Evolutionary conservation across 2,329 filamentous ascomycete genomes (phyloP), one percentile per base, ranked within the genome.

Genomic region (Atkinsonella hypoxylon): DNA sequence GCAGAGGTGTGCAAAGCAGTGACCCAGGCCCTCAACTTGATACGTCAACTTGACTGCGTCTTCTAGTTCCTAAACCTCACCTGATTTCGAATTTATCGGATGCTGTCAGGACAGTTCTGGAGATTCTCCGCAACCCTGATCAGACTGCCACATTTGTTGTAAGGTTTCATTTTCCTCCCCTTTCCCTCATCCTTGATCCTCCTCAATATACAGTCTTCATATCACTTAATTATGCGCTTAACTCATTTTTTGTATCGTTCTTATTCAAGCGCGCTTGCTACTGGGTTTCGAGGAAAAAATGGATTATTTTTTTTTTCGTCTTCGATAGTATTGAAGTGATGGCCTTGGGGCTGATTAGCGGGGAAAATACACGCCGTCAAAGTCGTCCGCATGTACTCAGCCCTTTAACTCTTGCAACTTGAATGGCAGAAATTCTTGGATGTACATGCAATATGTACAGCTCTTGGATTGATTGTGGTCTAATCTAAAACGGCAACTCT

Each of bases 191-290:
- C 26, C 18, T 38, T 30, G 30, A 26, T 26, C 32, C 45, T 17
- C 36, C 22, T 41, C 13, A 22, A 41, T 22, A 38, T 30, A 39
- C 26, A 45, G 54, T 63, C 60, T 57, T 61, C 59, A 63, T 61
- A 64, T 58, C 62, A 54, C 59, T 52, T 53, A 54, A 54, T 57
- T 59, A 52, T 57, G 54, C 51, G 56, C 43, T 55, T 56, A 58
- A 45, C 51, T 55, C 41, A 53, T 50, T 51, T 51, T 61, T 58
- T 61, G 59, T 61, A 59, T 63, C 64, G 63, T 63, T 64, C 58
- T 65, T 61, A 62, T 58, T 59, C 58, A 61, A 61, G 62, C 61
- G 58, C 58, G 61, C 59, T 62, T 64, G 64, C 61, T 53, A 64
- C 60, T 62, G 61, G 63, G 59, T 57, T 63, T 52, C 32, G 48